These are phyloP conservation scores for Rhynchosporium secalis DNA, from an alignment of 2,329 filamentous ascomycete species.

Conservation along the genomic window DNA sequence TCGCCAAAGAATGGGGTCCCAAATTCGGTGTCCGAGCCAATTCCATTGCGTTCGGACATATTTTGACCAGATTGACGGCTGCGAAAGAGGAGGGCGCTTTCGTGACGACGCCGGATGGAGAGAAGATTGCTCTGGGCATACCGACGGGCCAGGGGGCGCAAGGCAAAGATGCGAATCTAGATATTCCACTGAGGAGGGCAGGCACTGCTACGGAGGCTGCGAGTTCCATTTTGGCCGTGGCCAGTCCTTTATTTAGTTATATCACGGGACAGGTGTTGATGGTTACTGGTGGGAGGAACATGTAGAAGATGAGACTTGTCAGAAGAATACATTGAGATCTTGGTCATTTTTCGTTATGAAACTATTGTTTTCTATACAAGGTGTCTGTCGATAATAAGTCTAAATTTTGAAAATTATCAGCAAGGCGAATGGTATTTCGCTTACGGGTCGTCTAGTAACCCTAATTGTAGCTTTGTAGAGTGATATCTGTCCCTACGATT, in stretches of 20 bases:
- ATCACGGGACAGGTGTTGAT: conserved; percentile 85
- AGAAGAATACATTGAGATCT: background rate
- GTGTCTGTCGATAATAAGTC: too few relatives aligned
- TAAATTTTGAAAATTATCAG: too few relatives aligned
- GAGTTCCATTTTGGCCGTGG: conserved; percentile 72
- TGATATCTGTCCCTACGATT: too few relatives aligned
- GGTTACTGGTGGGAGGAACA: conserved; percentile 75
- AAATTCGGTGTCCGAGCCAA: conserved; percentile 80
- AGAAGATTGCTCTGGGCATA: conserved; percentile 74
- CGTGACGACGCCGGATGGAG: conserved; percentile 72
- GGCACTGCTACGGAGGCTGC: conserved; percentile 82
- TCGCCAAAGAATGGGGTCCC: conserved; percentile 90
- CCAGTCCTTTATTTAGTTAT: conserved; percentile 80
- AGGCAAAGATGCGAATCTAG: conserved; percentile 51
- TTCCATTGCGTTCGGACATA: conserved; percentile 81
- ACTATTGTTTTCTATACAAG: too few relatives aligned
- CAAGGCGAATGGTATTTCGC: too few relatives aligned
- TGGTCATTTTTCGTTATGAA: too few relatives aligned
- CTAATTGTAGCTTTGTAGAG: too few relatives aligned
- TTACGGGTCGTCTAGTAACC: too few relatives aligned
- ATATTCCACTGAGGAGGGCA: conserved; percentile 77
- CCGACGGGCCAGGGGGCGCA: conserved; percentile 57
- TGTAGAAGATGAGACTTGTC: conserved; percentile 41
- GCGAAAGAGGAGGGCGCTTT: conserved; percentile 85
- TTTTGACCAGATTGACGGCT: conserved; percentile 76